Percentiles rank a stretch among this genome's conserved stretches.
phyloP scores from a whole-genome alignment of 306 rosid genomes.

The Trichosanthes cucumerina region DNA sequence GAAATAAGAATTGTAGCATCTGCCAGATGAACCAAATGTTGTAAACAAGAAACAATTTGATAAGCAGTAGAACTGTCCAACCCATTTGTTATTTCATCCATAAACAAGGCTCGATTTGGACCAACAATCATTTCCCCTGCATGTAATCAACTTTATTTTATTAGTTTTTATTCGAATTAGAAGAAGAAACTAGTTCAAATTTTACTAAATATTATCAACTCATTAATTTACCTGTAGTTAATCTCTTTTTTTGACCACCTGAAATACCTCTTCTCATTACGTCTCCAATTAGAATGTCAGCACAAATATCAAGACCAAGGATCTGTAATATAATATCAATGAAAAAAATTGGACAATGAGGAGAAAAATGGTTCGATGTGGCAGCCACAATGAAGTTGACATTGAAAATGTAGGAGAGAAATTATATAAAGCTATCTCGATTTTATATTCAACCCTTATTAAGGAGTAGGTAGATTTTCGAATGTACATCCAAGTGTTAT shows the following conservation, averaged over 20 bases:
- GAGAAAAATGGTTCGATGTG: too few species aligned
- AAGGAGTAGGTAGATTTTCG: too few species aligned
- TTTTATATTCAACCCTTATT: too few species aligned
- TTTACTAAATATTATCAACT: background rate
- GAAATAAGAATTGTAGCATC: conserved; percentile 30
- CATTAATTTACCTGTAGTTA: conserved; percentile 36
- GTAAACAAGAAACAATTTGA: conserved; percentile 30
- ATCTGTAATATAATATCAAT: conserved; percentile 16
- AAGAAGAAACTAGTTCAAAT: too few species aligned
- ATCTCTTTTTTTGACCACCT: conserved; percentile 39
- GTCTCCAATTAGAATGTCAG: conserved; percentile 37
- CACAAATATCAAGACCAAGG: conserved; percentile 37
- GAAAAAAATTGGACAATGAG: too few species aligned
- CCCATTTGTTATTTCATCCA: conserved; percentile 40
- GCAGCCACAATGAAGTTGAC: too few species aligned
- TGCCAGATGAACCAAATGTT: conserved; percentile 28
- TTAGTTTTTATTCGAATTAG: background rate
- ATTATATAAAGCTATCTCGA: too few species aligned
- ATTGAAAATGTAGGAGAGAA: too few species aligned
- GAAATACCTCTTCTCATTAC: conserved; percentile 38
- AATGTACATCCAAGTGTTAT: too few species aligned
- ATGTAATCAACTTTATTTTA: background rate
- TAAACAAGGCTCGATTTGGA: conserved; percentile 29
- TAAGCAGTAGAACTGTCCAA: conserved; percentile 35
- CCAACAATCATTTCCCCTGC: conserved; percentile 38